Evolutionary conservation across 257 asterid genomes (phyloP), one percentile per base, ranked within the genome.

Genomic region (Craterostigma plantagineum): DNA sequence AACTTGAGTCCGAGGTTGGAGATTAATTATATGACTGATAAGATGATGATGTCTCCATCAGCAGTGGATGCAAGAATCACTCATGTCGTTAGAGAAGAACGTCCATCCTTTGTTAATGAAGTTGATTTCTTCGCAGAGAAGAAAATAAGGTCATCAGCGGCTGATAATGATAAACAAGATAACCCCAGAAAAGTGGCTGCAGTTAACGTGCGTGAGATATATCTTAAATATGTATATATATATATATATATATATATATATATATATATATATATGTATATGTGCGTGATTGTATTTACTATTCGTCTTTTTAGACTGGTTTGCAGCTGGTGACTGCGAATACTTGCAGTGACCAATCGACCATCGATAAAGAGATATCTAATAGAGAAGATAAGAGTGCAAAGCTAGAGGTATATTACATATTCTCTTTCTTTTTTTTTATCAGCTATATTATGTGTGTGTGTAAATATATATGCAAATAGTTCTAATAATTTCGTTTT

Each of bases 91-190:
- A 36, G 70, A 0, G 30, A 48, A 37, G 38, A 65, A 35, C 56
- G 73, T n/a, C n/a, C n/a, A 43, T 57, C 9, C 15, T 66, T 49
- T 38, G 39, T n/a, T n/a, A n/a, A n/a, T n/a, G n/a, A n/a, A n/a
- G n/a, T 87, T 0, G 98, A 82, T 60, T 87, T 81, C 64, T 87
- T 87, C 54, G 69, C 95, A 1, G 79, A 71, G 27, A 23, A 23
- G 30, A 23, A 23, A 23, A n/a, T n/a, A n/a, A 23, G 30, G 2
- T 23, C 30, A 23, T 23, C 30, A 23, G 6, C 30, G 30, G 30
- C 30, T 23, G 30, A 23, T 23, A 6, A 23, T 23, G 30, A 23
- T 46, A 35, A n/a, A n/a, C n/a, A n/a, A n/a, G n/a, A n/a, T n/a
- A n/a, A n/a, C n/a, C n/a, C n/a, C n/a, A n/a, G n/a, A n/a, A n/a